Base-by-base conservation (phyloP, 352 stramenopile species). In the Phytophthora syringae region DNA sequence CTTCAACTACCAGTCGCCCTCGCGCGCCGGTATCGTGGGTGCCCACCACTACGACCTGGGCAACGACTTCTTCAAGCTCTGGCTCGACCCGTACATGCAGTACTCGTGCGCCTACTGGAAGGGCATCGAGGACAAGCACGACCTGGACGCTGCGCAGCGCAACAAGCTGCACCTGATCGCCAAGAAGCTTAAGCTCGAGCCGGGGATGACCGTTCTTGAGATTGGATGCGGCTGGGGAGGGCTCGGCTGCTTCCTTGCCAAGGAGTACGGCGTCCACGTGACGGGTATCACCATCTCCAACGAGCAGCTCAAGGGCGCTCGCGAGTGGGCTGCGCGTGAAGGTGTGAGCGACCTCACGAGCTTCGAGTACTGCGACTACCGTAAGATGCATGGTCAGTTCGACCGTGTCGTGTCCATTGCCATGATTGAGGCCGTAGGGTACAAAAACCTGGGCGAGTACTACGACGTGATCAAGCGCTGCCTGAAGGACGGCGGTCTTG, bases 281-380 rank as follows among this genome's bases (percentile, higher is more conserved):
- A 94, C 85, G 24, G 89, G 89, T 39, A 97, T 97, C 71, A 96
- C 89, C 44, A 95, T 97, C 65, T 95, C 86, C 34, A 93, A 92
- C 66, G 89, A 97, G 73, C 89, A 97, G 70, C 82, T 95, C 52
- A 94, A 93, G 82, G 88, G 89, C 5, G 89, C 88, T 0, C 84
- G 83, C 39, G 78, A 92, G 58, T 92, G 87, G 79, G 87, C 90
- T 20, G 66, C 77, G 44, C 79, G 77, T n/a, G 79, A 93, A 32
- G 88, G 88, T 28, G 82, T 96, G 30, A 91, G 78, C 52, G 70
- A 95, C 72, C 76, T 94, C 54, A 94, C 90, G 21, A 92, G 85
- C 69, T 95, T 96, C 57, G 86, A 94, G 76, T 95, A 95, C 73
- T 93, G 84, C 72, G 89, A 97, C 79, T 97, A 97, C 80, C 86